Percentiles rank a stretch among this genome's conserved stretches.
Evolutionary conservation across 2,329 filamentous ascomycete species (phyloP).

Genomic region (Sphaerulina populicola): DNA sequence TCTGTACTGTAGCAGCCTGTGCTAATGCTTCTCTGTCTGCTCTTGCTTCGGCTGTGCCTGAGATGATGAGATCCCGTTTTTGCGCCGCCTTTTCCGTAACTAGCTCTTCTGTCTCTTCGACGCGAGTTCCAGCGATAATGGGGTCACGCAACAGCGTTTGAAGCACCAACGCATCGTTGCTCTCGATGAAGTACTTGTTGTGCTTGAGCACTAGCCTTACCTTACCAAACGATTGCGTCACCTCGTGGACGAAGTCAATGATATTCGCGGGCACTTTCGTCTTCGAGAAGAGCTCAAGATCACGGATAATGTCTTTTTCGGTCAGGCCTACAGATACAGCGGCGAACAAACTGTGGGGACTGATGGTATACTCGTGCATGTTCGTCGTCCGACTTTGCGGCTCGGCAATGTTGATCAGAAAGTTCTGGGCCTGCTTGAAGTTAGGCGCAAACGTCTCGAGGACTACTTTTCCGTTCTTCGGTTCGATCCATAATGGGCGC

Average conservation of each 20-base stretch:
- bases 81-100: slow-evolving; percentile 76
- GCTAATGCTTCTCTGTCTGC: slow-evolving; percentile 66
- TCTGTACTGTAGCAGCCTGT: slow-evolving; percentile 38
- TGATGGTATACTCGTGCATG: slow-evolving; percentile 88
- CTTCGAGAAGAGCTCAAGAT: slow-evolving; percentile 81
- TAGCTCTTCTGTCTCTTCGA: slow-evolving; percentile 64
- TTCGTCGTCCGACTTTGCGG: slow-evolving; percentile 82
- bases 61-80: slow-evolving; percentile 80
- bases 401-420: slow-evolving; percentile 91
- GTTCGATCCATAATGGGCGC: slow-evolving; percentile 89
- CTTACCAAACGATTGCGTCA: slow-evolving; percentile 87
- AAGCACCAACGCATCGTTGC: slow-evolving; percentile 74
- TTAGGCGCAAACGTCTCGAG: slow-evolving; percentile 89
- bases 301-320: slow-evolving; percentile 80
- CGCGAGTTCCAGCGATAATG: slow-evolving; percentile 68
- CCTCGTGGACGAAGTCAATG: slow-evolving; percentile 67
- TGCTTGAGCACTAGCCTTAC: slow-evolving; percentile 92
- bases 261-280: slow-evolving; percentile 76
- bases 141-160: slow-evolving; percentile 79
- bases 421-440: slow-evolving; percentile 80
- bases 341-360: slow-evolving; percentile 86
- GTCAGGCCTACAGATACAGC: slow-evolving; percentile 91
- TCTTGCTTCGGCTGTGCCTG: slow-evolving; percentile 86
- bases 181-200: slow-evolving; percentile 90
- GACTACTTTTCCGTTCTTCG: slow-evolving; percentile 75